Conservation (phyloP, 768 basidiomycete species). For the Tricholoma terreum region DNA sequence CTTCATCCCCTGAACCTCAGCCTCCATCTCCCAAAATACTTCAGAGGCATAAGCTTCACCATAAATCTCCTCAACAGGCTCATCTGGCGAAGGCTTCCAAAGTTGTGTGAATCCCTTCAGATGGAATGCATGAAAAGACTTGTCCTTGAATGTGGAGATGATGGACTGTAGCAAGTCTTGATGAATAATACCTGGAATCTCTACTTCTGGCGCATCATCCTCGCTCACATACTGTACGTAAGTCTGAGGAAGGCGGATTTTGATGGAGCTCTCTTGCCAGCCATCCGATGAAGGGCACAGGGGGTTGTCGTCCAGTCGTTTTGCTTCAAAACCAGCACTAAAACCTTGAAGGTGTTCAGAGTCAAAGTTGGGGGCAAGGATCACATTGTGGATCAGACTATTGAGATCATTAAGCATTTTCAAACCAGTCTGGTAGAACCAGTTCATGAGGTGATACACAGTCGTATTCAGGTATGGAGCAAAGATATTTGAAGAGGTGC, state of each 20-base stretch:
- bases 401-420: conserved; percentile 1
- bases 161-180: neutral
- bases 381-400: neutral
- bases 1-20: neutral
- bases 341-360: neutral
- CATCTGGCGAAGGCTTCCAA: no score
- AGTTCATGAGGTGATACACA: neutral
- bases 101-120: neutral
- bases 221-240: no score
- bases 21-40: neutral
- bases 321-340: neutral
- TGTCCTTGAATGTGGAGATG: neutral
- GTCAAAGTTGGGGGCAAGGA: neutral
- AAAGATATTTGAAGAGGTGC: neutral
- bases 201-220: neutral
- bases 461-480: conserved; percentile 4
- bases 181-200: neutral
- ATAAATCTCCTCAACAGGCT: neutral
- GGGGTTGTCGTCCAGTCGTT: no score
- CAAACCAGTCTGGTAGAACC: neutral
- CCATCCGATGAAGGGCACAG: no score
- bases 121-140: neutral
- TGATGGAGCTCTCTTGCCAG: no score
- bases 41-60: neutral
- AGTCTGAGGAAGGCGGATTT: no score